Evolutionary conservation across 106 monocot species (phyloP), one percentile per base, ranked within the genome.

Genomic region (Alisma plantagoaquatica): DNA sequence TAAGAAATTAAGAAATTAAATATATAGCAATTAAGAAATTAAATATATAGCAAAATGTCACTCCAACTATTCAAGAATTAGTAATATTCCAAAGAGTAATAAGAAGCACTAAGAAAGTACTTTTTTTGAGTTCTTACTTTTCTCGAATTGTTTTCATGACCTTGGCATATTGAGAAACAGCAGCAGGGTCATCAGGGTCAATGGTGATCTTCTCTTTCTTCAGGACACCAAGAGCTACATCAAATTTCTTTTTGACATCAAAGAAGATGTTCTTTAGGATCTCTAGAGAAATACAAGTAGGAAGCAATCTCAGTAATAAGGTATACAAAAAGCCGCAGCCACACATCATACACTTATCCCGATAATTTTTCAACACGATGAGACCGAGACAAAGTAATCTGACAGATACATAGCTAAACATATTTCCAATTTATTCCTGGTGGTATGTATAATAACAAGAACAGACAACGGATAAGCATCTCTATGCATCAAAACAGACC

Each of bases 161-260:
- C 26, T 87, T 83, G 0, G 80, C 80, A 75, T 94, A 94, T 4
- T 84, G 87, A 53, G 72, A 63, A 11, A 94, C 83, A 57, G 93
- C 75, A 57, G 72, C 67, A 50, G 83, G 65, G 67, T 94, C 87
- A 24, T 87, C 83, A 47, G 93, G 93, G 70, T 83, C 93, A 17
- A 94, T 74, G 44, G 77, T 94, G 64, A 94, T 83, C 61, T 81
- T 94, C 66, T 94, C 93, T 64, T 67, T 87, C 25, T 60, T 61
- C 51, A 94, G 62, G 9, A 94, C 55, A 3, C 74, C 76, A 70
- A 87, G 53, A 42, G 80, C 83, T 29, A 52, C 62, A 42, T 94
- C 87, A 73, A 83, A 94, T 64, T 84, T 87, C 41, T 84, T 84
- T 69, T 94, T 94, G 25, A 94, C 93, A 27, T 94, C 93, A 54